Evolutionary conservation across 2,329 filamentous ascomycete genomes (phyloP).

Genomic region (Fusarium subtropicale): DNA sequence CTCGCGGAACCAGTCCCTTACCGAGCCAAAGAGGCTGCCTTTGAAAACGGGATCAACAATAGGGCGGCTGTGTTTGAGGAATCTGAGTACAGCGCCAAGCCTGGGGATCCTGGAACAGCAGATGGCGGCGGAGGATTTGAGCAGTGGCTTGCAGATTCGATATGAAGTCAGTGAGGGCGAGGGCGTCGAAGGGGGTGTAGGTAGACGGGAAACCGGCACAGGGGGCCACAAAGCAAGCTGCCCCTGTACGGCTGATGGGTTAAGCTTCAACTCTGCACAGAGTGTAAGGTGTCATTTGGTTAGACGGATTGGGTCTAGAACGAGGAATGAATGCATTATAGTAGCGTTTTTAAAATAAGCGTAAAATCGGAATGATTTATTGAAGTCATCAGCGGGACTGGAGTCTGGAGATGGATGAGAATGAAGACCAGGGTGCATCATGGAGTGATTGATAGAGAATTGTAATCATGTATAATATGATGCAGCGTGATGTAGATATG

Average conservation of each 20-base stretch:
- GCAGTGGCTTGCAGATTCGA: constrained; percentile 40
- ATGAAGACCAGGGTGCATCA: constrained; percentile 12
- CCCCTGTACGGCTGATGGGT: constrained; percentile 34
- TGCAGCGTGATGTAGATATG: not conserved
- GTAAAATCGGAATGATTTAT: constrained; percentile 9
- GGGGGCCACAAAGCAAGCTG: constrained; percentile 7
- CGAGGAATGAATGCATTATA: constrained; percentile 4
- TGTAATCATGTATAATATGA: not conserved
- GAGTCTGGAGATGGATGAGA: not conserved
- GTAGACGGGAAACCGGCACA: constrained; percentile 39
- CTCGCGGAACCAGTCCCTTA: constrained; percentile 74
- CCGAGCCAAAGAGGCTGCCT: constrained; percentile 36
- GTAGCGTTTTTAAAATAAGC: constrained; percentile 10
- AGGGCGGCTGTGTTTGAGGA: constrained; percentile 15
- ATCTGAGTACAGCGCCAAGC: constrained; percentile 16
- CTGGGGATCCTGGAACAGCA: constrained; percentile 23
- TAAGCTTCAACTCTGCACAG: constrained; percentile 20
- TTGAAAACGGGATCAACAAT: not conserved
- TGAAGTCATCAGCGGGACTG: not conserved
- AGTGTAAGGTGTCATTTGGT: constrained; percentile 15
- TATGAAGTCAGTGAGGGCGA: constrained; percentile 24
- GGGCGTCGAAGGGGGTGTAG: not conserved
- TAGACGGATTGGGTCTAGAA: constrained; percentile 20
- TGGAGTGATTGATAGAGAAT: not conserved
- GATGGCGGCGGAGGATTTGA: constrained; percentile 46